Conservation (phyloP, 495 filamentous ascomycete genomes). For the Venustampulla echinocandica region DNA sequence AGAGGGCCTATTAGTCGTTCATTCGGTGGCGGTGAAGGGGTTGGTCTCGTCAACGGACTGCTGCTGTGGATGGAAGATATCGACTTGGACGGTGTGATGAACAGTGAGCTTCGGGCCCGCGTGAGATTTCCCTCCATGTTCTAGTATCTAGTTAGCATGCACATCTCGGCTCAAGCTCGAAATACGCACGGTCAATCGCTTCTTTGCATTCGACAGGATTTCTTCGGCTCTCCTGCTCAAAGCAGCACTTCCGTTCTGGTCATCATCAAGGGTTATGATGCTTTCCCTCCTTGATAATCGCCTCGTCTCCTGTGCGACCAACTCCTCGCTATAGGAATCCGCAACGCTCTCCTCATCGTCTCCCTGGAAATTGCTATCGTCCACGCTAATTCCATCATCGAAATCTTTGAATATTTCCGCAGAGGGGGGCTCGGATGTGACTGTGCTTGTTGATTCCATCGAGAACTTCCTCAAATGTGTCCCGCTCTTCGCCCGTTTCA, state of each 20-base stretch:
- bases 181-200: slow-evolving; percentile 66
- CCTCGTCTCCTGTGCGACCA: slow-evolving; percentile 17
- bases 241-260: slow-evolving; percentile 57
- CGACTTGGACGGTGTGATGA: slow-evolving; percentile 49
- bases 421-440: slow-evolving; percentile 36
- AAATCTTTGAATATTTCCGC: slow-evolving; percentile 41
- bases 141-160: slow-evolving; percentile 33
- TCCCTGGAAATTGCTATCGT: slow-evolving; percentile 48
- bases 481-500: slow-evolving; percentile 32
- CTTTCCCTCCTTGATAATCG: slow-evolving; percentile 13
- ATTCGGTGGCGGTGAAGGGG: slow-evolving; percentile 21
- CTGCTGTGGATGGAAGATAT: slow-evolving; percentile 31
- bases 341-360: slow-evolving; percentile 52
- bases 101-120: slow-evolving; percentile 66
- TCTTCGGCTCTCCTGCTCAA: slow-evolving; percentile 76
- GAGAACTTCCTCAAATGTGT: slow-evolving; percentile 18
- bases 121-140: slow-evolving; percentile 86
- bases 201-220: slow-evolving; percentile 86
- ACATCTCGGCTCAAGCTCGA: slow-evolving; percentile 1
- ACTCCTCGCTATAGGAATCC: slow-evolving; percentile 25
- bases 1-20: slow-evolving; percentile 11
- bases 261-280: slow-evolving; percentile 21
- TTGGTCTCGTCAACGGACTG: slow-evolving; percentile 24
- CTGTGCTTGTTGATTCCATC: slow-evolving; percentile 39
- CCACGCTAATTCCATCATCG: slow-evolving; percentile 46